These are phyloP conservation scores for Penicillium herquei DNA, from an alignment of 495 filamentous ascomycete species.

Conservation along the genomic window DNA sequence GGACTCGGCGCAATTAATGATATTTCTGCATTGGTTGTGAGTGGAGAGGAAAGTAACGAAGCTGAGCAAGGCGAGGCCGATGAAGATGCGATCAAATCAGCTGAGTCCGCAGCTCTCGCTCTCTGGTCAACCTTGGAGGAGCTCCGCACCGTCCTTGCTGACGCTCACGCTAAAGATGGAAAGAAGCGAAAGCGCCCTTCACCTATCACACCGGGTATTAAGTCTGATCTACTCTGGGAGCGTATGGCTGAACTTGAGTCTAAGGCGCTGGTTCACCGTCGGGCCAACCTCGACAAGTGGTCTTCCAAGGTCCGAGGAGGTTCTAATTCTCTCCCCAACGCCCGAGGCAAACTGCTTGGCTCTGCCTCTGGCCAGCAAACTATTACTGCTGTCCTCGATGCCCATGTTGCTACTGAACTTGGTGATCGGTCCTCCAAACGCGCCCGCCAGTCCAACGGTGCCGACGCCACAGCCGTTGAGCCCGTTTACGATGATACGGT, in stretches of 20 bases:
- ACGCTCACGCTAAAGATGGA: slow-evolving; percentile 44
- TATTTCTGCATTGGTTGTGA: slow-evolving; percentile 45
- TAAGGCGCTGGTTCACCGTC: slow-evolving; percentile 41
- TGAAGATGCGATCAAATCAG: slow-evolving; percentile 60
- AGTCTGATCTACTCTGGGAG: slow-evolving; percentile 64
- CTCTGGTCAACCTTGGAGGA: slow-evolving; percentile 82
- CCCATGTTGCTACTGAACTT: slow-evolving; percentile 64
- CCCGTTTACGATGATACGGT: slow-evolving; percentile 85
- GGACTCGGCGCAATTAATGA: slow-evolving; percentile 79
- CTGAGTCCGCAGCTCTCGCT: slow-evolving; percentile 82
- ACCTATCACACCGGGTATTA: slow-evolving; percentile 47
- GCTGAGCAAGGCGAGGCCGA: slow-evolving; percentile 17
- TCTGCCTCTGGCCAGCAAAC: slow-evolving; percentile 49
- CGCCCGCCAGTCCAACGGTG: slow-evolving; percentile 20
- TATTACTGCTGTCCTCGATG: slow-evolving; percentile 69
- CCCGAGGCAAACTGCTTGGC: slow-evolving; percentile 46
- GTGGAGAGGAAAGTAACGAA: slow-evolving; percentile 35
- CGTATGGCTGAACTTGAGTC: slow-evolving; percentile 67
- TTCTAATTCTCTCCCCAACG: slow-evolving; percentile 33
- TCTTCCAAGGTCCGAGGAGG: slow-evolving; percentile 52
- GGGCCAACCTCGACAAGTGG: slow-evolving; percentile 46
- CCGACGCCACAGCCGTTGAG: slow-evolving; percentile 13
- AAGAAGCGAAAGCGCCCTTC: slow-evolving; percentile 60
- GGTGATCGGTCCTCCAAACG: slow-evolving; percentile 67
- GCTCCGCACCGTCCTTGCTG: slow-evolving; percentile 61